These are phyloP conservation scores for Solanum chaucha DNA, from an alignment of 257 asterid genomes.

Conservation along the genomic window DNA sequence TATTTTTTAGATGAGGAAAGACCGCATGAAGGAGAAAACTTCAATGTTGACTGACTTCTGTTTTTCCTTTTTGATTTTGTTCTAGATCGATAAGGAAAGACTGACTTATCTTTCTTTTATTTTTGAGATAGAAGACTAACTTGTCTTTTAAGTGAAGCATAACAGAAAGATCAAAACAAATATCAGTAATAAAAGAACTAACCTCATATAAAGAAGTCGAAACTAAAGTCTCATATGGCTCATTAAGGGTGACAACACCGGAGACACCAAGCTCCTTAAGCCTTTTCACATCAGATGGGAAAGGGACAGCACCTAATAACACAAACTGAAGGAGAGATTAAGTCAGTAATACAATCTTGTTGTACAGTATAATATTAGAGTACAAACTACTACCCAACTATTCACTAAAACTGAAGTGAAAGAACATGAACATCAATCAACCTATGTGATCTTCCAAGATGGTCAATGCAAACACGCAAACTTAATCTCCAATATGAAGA, in stretches of 20 bases:
- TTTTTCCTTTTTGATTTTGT: background rate
- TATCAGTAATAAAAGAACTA: slow-evolving; percentile 1
- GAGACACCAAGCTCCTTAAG: slow-evolving; percentile 41
- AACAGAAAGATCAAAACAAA: background rate
- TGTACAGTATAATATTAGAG: background rate
- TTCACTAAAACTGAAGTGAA: background rate
- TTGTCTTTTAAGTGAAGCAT: background rate
- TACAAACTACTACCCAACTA: background rate
- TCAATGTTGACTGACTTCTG: background rate
- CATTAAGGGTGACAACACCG: slow-evolving; percentile 49
- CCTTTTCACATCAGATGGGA: slow-evolving; percentile 40
- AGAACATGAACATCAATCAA: background rate
- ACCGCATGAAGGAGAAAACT: background rate
- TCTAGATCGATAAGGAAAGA: background rate
- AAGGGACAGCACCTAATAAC: slow-evolving; percentile 54
- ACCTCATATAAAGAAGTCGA: slow-evolving; percentile 39
- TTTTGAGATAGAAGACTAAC: background rate
- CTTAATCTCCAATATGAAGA: background rate
- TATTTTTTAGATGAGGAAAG: background rate
- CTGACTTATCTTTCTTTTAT: background rate
- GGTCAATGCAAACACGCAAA: background rate
- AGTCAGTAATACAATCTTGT: background rate
- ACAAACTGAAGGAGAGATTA: slow-evolving; percentile 27
- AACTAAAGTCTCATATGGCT: slow-evolving; percentile 53
- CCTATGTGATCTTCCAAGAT: background rate